Evolutionary conservation across 2,329 filamentous ascomycete genomes (phyloP), one percentile per base, ranked within the genome.

Genomic region (Amauroascus niger): DNA sequence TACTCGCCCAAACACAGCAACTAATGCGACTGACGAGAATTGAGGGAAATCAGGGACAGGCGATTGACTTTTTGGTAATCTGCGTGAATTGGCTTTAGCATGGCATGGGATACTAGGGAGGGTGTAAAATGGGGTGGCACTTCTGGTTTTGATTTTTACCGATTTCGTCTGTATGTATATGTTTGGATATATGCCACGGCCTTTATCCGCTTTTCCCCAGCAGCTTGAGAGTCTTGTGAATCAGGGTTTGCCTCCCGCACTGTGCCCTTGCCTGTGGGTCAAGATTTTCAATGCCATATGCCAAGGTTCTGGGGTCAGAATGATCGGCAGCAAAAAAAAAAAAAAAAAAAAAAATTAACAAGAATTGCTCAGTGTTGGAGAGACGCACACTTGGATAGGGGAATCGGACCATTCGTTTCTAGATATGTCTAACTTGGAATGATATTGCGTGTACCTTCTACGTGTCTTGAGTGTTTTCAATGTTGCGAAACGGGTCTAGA

Each of bases 81-180:
- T 22, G 18, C 20, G 1, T 41, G n/a, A n/a, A n/a, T 53, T 39
- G 22, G 35, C 33, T n/a, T 33, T 37, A 22, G 51, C 44, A 53
- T 53, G 33, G 43, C 44, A 33, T 41, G 33, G 43, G 20, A 37
- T 22, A 18, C 7, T 24, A 47, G 22, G 30, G 14, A 14, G 7
- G 40, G 41, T 53, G 24, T 53, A 53, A 32, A n/a, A 33, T 46
- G 22, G 20, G 49, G 49, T 28, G 50, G 50, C 50, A 46, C n/a
- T 52, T n/a, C 28, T 52, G 30, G 8, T 39, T 43, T 37, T 8
- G 43, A 43, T 37, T 14, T 39, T 32, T 39, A 30, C 37, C 13
- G n/a, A 8, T 35, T 26, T 16, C 18, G 26, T 53, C 13, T 45
- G 26, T 47, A 24, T 41, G 32, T 39, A 20, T 46, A 26, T 44